These are phyloP conservation scores for Solanum tacnaense DNA, from an alignment of 257 asterid genomes.

Conservation along the genomic window DNA sequence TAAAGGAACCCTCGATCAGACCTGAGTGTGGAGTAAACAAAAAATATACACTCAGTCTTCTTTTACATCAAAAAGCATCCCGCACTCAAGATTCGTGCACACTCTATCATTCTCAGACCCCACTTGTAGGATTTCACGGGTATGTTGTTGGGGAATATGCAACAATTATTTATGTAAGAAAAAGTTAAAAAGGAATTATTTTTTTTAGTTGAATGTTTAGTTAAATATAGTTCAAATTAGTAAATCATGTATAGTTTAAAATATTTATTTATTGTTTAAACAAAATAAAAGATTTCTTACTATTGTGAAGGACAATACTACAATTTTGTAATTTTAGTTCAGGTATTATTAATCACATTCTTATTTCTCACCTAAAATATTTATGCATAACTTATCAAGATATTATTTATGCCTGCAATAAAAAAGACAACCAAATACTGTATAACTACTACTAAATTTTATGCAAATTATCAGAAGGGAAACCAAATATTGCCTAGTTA, in stretches of 20 bases:
- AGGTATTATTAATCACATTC: neutral
- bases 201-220: neutral
- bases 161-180: neutral
- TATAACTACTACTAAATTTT: neutral
- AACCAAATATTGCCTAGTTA: neutral
- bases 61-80: neutral
- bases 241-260: neutral
- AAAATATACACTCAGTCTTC: neutral
- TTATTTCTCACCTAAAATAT: neutral
- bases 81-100: neutral
- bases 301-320: neutral
- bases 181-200: neutral
- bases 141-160: neutral
- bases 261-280: neutral
- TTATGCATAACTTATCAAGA: neutral
- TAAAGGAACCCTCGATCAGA: slow-evolving; percentile 81
- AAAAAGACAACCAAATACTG: neutral
- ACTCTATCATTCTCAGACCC: neutral
- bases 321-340: neutral
- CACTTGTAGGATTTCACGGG: neutral
- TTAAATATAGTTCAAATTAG: neutral
- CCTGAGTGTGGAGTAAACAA: slow-evolving; percentile 27
- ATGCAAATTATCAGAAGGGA: neutral
- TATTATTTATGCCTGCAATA: neutral
- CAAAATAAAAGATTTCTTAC: neutral